These are phyloP conservation scores for Chlamydomonas sphaeroides DNA, from an alignment of 139 green algal genomes.

Conservation along the genomic window DNA sequence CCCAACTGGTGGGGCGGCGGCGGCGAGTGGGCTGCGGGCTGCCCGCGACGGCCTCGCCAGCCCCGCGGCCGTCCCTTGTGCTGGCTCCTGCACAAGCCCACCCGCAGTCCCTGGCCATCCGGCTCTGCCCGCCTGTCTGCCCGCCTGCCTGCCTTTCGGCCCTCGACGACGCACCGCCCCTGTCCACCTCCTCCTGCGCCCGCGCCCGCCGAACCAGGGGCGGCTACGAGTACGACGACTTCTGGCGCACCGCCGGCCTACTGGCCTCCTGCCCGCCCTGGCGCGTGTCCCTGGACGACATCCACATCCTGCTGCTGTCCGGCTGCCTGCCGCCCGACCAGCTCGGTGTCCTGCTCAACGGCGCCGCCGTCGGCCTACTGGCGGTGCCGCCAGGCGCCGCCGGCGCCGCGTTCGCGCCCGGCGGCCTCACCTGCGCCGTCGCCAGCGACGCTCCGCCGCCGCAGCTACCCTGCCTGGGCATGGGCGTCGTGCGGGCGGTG, in stretches of 20 bases:
- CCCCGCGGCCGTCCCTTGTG: no score
- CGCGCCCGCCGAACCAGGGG: slow-evolving; percentile 31
- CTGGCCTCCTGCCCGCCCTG: slow-evolving; percentile 65
- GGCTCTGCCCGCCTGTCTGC: no score
- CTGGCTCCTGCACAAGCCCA: no score
- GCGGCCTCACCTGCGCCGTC: slow-evolving; percentile 4
- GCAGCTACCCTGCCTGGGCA: slow-evolving; percentile 69
- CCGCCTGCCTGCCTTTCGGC: no score
- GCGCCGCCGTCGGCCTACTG: slow-evolving; percentile 74
- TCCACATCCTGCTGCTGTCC: slow-evolving; percentile 62
- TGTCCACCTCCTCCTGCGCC: neutral
- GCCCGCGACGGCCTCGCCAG: no score
- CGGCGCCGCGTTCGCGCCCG: slow-evolving; percentile 14
- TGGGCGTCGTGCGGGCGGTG: slow-evolving; percentile 77
- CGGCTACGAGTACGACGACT: slow-evolving; percentile 45
- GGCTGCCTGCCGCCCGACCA: slow-evolving; percentile 46
- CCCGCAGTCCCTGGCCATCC: no score
- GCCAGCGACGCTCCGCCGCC: slow-evolving; percentile 15
- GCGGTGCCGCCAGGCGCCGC: neutral
- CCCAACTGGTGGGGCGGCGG: no score
- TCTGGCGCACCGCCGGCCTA: slow-evolving; percentile 45
- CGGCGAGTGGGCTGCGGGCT: no score
- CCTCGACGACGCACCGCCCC: no score
- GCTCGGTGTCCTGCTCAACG: slow-evolving; percentile 70
- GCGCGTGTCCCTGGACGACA: slow-evolving; percentile 35